Evolutionary conservation across 495 filamentous ascomycete species (phyloP).

Genomic region (Hypoxylon subgilvum): DNA sequence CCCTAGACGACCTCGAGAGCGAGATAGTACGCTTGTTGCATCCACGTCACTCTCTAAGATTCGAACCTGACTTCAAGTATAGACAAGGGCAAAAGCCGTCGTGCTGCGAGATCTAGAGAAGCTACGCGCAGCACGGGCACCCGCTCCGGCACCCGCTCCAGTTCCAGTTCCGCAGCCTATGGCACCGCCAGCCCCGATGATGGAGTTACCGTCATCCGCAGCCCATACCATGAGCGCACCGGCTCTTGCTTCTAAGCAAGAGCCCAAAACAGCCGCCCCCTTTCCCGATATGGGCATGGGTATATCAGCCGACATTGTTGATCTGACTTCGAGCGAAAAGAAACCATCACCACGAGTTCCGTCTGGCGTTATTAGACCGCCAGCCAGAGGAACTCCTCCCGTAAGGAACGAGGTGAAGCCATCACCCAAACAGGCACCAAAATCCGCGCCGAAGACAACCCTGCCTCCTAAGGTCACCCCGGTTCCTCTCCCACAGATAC

Average conservation of each 20-base stretch:
- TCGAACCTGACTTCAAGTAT: constrained; percentile 22
- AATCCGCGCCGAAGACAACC: constrained; percentile 31
- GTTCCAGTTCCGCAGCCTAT: constrained; percentile 24
- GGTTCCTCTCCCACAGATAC: constrained; percentile 42
- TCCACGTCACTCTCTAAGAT: neutral
- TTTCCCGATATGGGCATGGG: constrained; percentile 57
- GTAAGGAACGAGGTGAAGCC: constrained; percentile 31
- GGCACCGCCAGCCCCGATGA: constrained; percentile 52
- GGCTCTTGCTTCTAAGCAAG: constrained; percentile 36
- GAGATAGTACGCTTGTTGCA: constrained; percentile 54
- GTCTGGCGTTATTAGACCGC: constrained; percentile 23
- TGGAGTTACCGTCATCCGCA: constrained; percentile 41
- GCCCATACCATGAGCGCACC: constrained; percentile 20
- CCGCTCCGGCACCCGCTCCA: constrained; percentile 24
- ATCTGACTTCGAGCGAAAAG: constrained; percentile 36
- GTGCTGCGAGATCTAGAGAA: constrained; percentile 51
- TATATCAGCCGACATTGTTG: constrained; percentile 33
- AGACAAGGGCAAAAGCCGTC: constrained; percentile 53
- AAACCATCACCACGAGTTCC: constrained; percentile 36
- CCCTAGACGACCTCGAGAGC: constrained; percentile 57
- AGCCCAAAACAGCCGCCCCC: constrained; percentile 51
- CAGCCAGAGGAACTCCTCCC: constrained; percentile 8
- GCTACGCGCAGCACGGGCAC: constrained; percentile 41
- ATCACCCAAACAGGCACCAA: constrained; percentile 35
- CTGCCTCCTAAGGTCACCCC: constrained; percentile 46